Conservation (phyloP, 2,329 filamentous ascomycete species). For the Geosmithia putterillii region DNA sequence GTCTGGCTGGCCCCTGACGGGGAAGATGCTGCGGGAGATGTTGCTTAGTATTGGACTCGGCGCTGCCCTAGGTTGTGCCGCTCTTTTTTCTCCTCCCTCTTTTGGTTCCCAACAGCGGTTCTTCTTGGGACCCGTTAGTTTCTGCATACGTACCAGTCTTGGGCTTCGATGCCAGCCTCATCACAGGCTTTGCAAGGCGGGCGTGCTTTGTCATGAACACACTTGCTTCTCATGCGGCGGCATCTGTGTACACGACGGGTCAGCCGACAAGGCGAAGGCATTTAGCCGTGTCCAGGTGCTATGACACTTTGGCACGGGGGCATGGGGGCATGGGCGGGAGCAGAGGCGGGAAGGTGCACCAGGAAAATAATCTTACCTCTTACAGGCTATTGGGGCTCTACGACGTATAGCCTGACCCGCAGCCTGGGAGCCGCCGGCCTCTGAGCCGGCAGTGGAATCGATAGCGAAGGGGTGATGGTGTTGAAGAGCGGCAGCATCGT, state of each 20-base stretch:
- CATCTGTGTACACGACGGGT: conserved; percentile 22
- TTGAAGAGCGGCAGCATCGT: neutral
- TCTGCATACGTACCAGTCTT: conserved; percentile 34
- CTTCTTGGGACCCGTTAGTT: neutral
- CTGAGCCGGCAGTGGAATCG: neutral
- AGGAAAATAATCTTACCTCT: neutral
- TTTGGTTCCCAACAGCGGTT: too few species aligned
- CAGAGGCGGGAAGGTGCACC: too few species aligned
- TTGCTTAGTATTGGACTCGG: neutral
- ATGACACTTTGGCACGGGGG: too few species aligned
- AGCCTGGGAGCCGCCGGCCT: neutral
- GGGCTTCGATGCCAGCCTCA: conserved; percentile 32
- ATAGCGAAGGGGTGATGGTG: neutral
- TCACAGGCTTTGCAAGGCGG: conserved; percentile 39
- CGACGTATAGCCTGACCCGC: neutral
- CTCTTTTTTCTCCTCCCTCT: too few species aligned
- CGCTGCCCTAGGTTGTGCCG: too few species aligned
- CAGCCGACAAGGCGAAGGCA: neutral
- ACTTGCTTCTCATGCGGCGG: conserved; percentile 44
- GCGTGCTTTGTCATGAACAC: conserved; percentile 32
- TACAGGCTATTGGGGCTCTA: conserved; percentile 3
- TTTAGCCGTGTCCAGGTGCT: conserved; percentile 1
- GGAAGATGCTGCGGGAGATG: conserved; percentile 29
- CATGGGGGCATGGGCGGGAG: too few species aligned
- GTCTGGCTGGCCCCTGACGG: conserved; percentile 38